Percentiles rank a stretch among this genome's conserved stretches.
phyloP scores from a whole-genome alignment of 805 yeast species.

The Lachancea nothofagi region DNA sequence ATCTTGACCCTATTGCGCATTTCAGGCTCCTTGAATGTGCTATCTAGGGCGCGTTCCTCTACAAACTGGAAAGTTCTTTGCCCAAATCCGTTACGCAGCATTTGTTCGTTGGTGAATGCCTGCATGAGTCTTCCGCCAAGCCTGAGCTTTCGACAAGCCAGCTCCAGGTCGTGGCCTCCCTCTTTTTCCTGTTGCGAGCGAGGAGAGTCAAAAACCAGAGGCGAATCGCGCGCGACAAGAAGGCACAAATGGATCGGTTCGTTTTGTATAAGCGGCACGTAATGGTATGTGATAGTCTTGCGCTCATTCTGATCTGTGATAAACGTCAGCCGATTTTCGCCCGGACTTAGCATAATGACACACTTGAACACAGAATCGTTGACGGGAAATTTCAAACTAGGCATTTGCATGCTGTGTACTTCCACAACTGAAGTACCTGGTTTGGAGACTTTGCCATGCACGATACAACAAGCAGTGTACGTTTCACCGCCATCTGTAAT shows the following conservation, averaged over 20 bases:
- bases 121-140: slow-evolving; percentile 86
- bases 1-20: slow-evolving; percentile 61
- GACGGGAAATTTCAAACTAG: slow-evolving; percentile 67
- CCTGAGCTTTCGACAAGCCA: slow-evolving; percentile 68
- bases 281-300: slow-evolving; percentile 36
- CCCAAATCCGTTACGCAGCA: slow-evolving; percentile 74
- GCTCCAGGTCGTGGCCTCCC: slow-evolving; percentile 62
- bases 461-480: slow-evolving; percentile 43
- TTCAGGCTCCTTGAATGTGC: slow-evolving; percentile 41
- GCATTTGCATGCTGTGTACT: slow-evolving; percentile 41
- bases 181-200: slow-evolving; percentile 34
- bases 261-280: slow-evolving; percentile 53
- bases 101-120: slow-evolving; percentile 86
- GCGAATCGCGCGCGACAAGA: slow-evolving; percentile 71
- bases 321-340: slow-evolving; percentile 54
- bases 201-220: slow-evolving; percentile 66
- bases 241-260: slow-evolving; percentile 81
- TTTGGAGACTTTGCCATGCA: slow-evolving; percentile 42
- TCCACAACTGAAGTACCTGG: slow-evolving; percentile 37
- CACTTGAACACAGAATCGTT: slow-evolving; percentile 70
- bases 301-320: slow-evolving; percentile 39
- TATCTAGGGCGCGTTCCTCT: slow-evolving; percentile 54
- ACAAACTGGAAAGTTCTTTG: slow-evolving; percentile 69
- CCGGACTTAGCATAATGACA: slow-evolving; percentile 61
- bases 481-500: slow-evolving; percentile 33